These are phyloP conservation scores for Gossypium arboreum DNA, from an alignment of 345 rosid genomes.

Conservation along the genomic window DNA sequence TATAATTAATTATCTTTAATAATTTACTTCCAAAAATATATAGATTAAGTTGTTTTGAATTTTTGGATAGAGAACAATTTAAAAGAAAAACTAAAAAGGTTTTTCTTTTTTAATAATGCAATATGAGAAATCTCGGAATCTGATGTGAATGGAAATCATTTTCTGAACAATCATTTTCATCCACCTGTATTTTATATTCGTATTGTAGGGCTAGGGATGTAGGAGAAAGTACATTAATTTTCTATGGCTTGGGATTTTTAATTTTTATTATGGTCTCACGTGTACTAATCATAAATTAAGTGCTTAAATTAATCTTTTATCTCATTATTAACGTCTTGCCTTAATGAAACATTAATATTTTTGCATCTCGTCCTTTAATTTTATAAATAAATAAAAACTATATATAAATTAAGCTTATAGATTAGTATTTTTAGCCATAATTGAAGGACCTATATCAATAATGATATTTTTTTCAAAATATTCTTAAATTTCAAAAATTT, in stretches of 20 bases:
- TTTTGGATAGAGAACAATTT: accelerated
- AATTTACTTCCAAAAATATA: no score
- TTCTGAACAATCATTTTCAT: neutral
- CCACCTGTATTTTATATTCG: neutral
- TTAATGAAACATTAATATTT: neutral
- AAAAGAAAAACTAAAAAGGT: no score
- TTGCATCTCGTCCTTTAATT: no score
- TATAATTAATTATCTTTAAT: accelerated
- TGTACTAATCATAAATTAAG: neutral
- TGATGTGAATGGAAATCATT: neutral
- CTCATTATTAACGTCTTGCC: neutral
- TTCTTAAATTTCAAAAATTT: no score
- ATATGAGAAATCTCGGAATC: neutral
- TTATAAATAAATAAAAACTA: no score
- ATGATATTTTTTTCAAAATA: no score
- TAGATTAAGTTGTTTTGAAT: no score
- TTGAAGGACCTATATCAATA: no score
- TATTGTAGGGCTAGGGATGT: neutral
- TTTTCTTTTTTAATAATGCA: no score
- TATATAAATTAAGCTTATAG: no score
- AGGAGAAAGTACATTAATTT: neutral
- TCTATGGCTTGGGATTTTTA: neutral
- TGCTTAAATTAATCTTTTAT: neutral
- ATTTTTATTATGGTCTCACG: neutral
- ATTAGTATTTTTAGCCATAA: no score